Conservation (phyloP, 2,329 filamentous ascomycete species). For the Fusarium nelsonii region DNA sequence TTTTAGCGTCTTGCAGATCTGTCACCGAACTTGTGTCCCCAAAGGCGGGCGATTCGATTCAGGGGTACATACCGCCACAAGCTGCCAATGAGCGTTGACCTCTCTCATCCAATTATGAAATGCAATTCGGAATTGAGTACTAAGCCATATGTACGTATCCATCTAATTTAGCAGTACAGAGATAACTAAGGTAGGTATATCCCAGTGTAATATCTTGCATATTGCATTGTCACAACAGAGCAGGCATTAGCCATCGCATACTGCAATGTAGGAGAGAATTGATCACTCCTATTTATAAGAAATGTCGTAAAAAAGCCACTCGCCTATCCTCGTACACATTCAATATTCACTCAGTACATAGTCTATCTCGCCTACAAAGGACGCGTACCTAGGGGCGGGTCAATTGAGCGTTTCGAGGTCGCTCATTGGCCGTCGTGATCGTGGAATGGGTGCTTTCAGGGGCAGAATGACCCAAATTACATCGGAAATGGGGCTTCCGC, state of each 20-base stretch:
- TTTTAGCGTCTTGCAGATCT: conserved; percentile 42
- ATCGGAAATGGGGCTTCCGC: conserved; percentile 20
- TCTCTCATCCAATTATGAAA: conserved; percentile 11
- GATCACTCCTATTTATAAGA: background rate
- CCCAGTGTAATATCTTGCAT: background rate
- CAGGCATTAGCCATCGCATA: background rate
- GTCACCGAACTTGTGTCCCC: conserved; percentile 7
- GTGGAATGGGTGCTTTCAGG: conserved; percentile 28
- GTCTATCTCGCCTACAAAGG: conserved; percentile 28
- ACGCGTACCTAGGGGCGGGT: conserved; percentile 31
- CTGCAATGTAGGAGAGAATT: background rate
- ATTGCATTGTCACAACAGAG: background rate
- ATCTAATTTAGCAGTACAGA: no score
- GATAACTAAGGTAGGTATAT: background rate
- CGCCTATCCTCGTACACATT: conserved; percentile 19
- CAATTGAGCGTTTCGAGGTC: conserved; percentile 4
- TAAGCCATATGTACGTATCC: no score
- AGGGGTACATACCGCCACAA: conserved; percentile 24
- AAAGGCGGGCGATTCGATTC: conserved; percentile 19
- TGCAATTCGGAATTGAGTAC: background rate
- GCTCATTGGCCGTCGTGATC: conserved; percentile 14
- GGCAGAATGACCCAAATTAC: conserved; percentile 37
- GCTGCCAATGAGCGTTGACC: conserved; percentile 18
- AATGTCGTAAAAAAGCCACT: conserved; percentile 12
- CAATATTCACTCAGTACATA: conserved; percentile 11